Conservation (phyloP, 257 asterid species). For the Ballota nigra region DNA sequence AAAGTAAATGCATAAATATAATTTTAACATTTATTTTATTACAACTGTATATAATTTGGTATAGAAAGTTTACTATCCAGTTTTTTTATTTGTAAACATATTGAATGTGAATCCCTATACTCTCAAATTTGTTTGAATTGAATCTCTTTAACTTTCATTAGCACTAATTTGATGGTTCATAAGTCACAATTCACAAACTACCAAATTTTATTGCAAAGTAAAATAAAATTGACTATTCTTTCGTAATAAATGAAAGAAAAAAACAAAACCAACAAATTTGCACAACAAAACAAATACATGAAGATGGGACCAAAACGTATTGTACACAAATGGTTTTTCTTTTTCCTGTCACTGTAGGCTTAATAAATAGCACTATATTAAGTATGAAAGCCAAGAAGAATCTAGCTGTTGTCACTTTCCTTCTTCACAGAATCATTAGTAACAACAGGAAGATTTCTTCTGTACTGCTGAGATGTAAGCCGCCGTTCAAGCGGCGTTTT, state of each 20-base stretch:
- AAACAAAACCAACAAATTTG: background rate
- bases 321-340: no score
- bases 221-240: background rate
- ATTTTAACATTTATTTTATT: no score
- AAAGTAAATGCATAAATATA: no score
- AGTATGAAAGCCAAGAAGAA: background rate
- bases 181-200: background rate
- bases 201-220: background rate
- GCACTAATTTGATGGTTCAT: background rate
- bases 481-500: constrained; percentile 91
- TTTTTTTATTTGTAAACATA: no score
- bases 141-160: background rate
- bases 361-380: constrained; percentile 10
- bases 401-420: constrained; percentile 37
- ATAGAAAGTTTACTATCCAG: no score
- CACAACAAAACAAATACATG: background rate
- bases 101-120: no score
- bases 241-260: background rate
- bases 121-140: background rate
- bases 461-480: constrained; percentile 71
- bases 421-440: constrained; percentile 50
- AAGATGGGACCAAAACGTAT: background rate
- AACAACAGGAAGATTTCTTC: constrained; percentile 69
- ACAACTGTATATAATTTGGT: no score
- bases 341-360: background rate